A percentile compares a stretch with the other conserved stretches of the same genome.
Conservation (phyloP, 2,329 filamentous ascomycete species). For the Aspergillus japonicus region DNA sequence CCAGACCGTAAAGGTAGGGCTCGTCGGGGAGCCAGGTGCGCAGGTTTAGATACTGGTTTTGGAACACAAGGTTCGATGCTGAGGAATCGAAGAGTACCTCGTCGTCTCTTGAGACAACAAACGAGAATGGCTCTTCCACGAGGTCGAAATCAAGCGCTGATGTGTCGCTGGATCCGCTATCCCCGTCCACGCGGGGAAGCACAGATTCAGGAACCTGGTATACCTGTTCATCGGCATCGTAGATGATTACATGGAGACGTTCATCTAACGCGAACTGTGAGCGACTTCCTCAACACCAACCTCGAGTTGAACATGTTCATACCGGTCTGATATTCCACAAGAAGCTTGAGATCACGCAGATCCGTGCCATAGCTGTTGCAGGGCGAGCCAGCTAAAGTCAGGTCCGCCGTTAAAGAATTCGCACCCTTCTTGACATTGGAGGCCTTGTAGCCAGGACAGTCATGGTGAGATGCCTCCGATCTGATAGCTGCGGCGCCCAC, state of each 20-base stretch:
- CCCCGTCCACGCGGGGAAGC: slow-evolving; percentile 58
- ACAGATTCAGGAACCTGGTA: slow-evolving; percentile 73
- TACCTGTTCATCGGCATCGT: slow-evolving; percentile 66
- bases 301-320: too few relatives aligned
- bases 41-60: slow-evolving; percentile 73
- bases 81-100: slow-evolving; percentile 66
- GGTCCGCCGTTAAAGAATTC: slow-evolving; percentile 63
- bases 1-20: slow-evolving; percentile 74
- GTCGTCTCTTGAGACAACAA: slow-evolving; percentile 52
- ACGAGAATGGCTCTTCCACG: slow-evolving; percentile 63
- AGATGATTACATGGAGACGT: slow-evolving; percentile 73
- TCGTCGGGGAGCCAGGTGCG: slow-evolving; percentile 67
- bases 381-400: slow-evolving; percentile 65
- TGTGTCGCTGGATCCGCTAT: slow-evolving; percentile 47
- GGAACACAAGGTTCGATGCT: slow-evolving; percentile 66
- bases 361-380: slow-evolving; percentile 63
- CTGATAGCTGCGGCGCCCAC: slow-evolving; percentile 29
- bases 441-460: slow-evolving; percentile 42
- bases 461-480: slow-evolving; percentile 13
- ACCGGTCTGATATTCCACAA: slow-evolving; percentile 63
- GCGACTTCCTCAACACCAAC: too few relatives aligned
- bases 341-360: slow-evolving; percentile 55
- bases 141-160: slow-evolving; percentile 50
- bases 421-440: slow-evolving; percentile 34
- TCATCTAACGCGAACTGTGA: slow-evolving; percentile 46